Evolutionary conservation across 2,329 filamentous ascomycete genomes (phyloP), one percentile per base, ranked within the genome.

Genomic region (Neofusicoccum umdonicola): DNA sequence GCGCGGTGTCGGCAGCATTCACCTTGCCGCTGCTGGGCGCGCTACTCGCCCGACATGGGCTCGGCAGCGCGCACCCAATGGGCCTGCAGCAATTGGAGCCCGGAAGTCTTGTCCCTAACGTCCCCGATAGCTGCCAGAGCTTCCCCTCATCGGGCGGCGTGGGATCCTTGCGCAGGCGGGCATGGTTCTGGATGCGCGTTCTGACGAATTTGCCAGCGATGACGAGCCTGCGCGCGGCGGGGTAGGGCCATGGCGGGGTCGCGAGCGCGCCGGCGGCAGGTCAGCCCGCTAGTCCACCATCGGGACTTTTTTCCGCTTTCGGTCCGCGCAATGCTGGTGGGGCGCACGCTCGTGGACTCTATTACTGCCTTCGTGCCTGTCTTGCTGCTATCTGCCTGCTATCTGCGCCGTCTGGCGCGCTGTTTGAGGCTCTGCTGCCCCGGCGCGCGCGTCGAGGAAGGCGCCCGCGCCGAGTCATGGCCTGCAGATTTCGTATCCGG

Each of bases 241-340:
- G 57, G 57, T 61, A 63, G 42, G 42, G 39, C 37, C 37, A 39
- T 51, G 45, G 62, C 62, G 62, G 62, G 50, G 62, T 54, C 50
- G 35, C 35, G 27, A 19, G 15, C 2, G 35, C 27, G 17, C 31
- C 35, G 35, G 35, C 54, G 48, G 60, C 62, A 56, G 62, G 39
- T 54, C 27, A 34, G 34, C 48, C 47, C 39, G 47, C 35, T 51
- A n/a, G 31, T 41, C 27, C 41, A 47, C 27, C 37, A 39, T 15
- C 62, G 62, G 62, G 51, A 63, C 34, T 37, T 57, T 63, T 63
- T 63, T 8, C 62, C 62, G 27, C 50, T 48, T 63, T 34, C 15
- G 60, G 60, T 42, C 37, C 22, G 39, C 39, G 8, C 9, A 12
- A 13, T 34, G 22, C 54, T 13, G n/a, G 52, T 56, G 52, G 52